These are phyloP conservation scores for Cicer chorassanicum DNA, from an alignment of 306 rosid species.

Conservation along the genomic window DNA sequence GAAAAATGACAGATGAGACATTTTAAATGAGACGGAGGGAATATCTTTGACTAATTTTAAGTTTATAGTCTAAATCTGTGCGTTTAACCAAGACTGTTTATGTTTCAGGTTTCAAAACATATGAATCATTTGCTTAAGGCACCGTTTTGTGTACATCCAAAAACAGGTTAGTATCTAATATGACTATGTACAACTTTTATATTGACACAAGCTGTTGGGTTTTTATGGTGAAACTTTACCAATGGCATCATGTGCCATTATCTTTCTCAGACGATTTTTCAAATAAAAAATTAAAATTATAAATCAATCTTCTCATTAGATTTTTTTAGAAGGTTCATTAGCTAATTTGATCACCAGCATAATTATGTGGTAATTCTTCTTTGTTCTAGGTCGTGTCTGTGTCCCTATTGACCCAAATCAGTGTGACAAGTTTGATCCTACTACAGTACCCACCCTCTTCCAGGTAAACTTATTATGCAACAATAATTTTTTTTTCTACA, in stretches of 20 bases:
- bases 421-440: constrained; percentile 87
- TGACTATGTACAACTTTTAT: background rate
- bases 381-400: constrained; percentile 74
- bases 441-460: constrained; percentile 79
- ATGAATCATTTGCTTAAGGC: constrained; percentile 94
- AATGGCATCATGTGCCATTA: background rate
- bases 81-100: constrained; percentile 15
- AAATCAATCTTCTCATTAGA: background rate
- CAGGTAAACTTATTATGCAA: constrained; percentile 53
- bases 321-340: background rate
- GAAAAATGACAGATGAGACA: no score
- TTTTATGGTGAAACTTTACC: background rate
- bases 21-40: no score
- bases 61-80: background rate
- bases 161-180: constrained; percentile 63
- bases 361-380: constrained; percentile 38
- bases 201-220: background rate
- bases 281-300: constrained; percentile 15
- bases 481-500: constrained; percentile 32
- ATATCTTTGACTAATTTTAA: background rate
- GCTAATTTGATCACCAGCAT: constrained; percentile 1
- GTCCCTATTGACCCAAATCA: constrained; percentile 78
- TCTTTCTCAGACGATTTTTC: constrained; percentile 1
- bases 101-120: constrained; percentile 78
- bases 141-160: constrained; percentile 88